These are phyloP conservation scores for Rutstroemia sydowiana DNA, from an alignment of 2,329 filamentous ascomycete species.

Conservation along the genomic window DNA sequence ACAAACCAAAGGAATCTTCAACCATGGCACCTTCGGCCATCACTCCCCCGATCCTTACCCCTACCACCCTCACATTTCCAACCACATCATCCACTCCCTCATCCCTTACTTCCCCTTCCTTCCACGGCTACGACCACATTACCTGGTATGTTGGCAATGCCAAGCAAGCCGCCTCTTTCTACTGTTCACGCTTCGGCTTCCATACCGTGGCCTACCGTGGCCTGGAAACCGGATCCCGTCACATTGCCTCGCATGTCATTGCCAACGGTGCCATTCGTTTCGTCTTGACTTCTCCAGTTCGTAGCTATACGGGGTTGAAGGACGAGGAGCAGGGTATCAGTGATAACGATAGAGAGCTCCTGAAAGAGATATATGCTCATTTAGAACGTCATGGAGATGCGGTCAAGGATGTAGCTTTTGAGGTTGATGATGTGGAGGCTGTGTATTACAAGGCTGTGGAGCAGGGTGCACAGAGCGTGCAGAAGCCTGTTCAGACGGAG, in stretches of 20 bases:
- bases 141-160: slow-evolving; percentile 97
- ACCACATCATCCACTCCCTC: slow-evolving; percentile 15
- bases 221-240: slow-evolving; percentile 78
- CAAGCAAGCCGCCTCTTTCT: slow-evolving; percentile 88
- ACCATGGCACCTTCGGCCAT: slow-evolving; percentile 24
- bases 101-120: slow-evolving; percentile 30
- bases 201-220: slow-evolving; percentile 74
- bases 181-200: slow-evolving; percentile 83
- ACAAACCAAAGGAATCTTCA: background rate
- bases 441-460: slow-evolving; percentile 70
- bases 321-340: slow-evolving; percentile 52
- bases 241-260: slow-evolving; percentile 77
- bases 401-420: slow-evolving; percentile 91
- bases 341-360: slow-evolving; percentile 53
- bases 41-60: slow-evolving; percentile 11
- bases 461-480: slow-evolving; percentile 54
- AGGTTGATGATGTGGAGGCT: slow-evolving; percentile 79
- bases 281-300: slow-evolving; percentile 75
- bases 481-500: slow-evolving; percentile 45
- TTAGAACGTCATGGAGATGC: slow-evolving; percentile 85
- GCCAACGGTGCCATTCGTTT: slow-evolving; percentile 71
- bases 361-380: slow-evolving; percentile 73
- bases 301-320: slow-evolving; percentile 48
- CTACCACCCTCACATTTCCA: slow-evolving; percentile 30
- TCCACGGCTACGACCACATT: slow-evolving; percentile 85